These are phyloP conservation scores for Cucumis melo DNA, from an alignment of 306 rosid genomes.

Conservation along the genomic window DNA sequence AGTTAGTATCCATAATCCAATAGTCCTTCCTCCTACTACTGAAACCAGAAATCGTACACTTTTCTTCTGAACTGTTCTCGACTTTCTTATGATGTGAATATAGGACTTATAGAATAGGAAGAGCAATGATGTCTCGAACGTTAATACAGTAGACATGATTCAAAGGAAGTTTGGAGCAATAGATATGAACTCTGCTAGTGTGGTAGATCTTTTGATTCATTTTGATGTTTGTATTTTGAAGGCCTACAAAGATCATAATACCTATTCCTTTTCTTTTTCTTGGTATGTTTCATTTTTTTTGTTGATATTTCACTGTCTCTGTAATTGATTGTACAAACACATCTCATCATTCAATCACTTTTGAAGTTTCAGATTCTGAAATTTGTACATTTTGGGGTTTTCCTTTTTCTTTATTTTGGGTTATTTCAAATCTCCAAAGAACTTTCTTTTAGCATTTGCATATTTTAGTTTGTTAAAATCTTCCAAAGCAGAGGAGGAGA, in stretches of 20 bases:
- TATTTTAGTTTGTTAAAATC: not conserved
- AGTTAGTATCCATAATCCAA: not conserved
- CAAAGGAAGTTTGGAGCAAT: not conserved
- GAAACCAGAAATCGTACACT: not conserved
- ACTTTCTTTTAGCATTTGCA: not conserved
- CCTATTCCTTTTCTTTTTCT: not conserved
- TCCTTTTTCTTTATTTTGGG: not conserved
- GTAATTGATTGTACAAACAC: not conserved
- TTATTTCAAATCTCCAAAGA: not conserved
- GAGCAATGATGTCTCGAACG: not conserved
- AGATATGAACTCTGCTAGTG: not conserved
- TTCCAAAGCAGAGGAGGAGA: not conserved
- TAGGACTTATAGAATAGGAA: not conserved
- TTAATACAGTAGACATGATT: not conserved
- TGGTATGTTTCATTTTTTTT: not conserved
- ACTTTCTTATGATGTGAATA: not conserved
- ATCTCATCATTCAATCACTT: constrained; percentile 1
- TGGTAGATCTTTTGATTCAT: not conserved
- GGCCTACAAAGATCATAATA: not conserved
- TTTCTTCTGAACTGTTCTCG: not conserved
- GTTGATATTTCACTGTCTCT: not conserved
- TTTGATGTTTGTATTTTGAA: not conserved
- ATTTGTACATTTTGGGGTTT: not conserved
- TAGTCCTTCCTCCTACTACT: not conserved
- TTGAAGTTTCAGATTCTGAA: not conserved